A percentile compares a stretch with the other conserved stretches of the same genome.
Evolutionary conservation across 108 stramenopile species (phyloP).

Genomic region (Skeletonema tropicum): DNA sequence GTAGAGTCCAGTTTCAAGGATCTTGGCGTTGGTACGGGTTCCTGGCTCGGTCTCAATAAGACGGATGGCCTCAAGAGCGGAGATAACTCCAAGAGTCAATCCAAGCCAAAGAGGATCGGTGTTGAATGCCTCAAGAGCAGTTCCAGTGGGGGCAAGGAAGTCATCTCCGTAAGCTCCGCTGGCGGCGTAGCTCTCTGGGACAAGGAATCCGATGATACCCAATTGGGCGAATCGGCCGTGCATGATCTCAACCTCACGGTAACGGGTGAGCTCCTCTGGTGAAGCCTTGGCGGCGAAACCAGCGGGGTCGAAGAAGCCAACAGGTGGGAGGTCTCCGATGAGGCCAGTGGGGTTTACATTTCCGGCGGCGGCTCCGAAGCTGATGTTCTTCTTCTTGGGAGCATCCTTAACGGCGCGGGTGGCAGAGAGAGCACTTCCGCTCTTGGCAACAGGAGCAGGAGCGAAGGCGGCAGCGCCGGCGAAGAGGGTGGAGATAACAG

Average conservation of each 20-base stretch:
- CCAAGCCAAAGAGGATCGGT: conserved; percentile 52
- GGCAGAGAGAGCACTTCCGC: conserved; percentile 71
- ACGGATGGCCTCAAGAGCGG: conserved; percentile 46
- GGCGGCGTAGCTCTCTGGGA: conserved; percentile 52
- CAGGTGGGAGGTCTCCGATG: conserved; percentile 49
- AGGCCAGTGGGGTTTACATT: conserved; percentile 50
- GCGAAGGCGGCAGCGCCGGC: conserved; percentile 80
- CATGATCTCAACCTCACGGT: conserved; percentile 64
- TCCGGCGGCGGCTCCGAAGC: neutral
- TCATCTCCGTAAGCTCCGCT: conserved; percentile 56
- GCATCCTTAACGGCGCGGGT: conserved; percentile 6
- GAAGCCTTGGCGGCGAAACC: conserved; percentile 51
- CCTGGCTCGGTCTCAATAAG: conserved; percentile 45
- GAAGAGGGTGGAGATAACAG: conserved; percentile 61
- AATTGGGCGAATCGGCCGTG: conserved; percentile 59
- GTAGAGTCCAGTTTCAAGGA: conserved; percentile 51
- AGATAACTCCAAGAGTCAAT: conserved; percentile 58
- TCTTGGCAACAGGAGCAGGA: conserved; percentile 57
- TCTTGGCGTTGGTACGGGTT: conserved; percentile 37
- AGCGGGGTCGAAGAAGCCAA: conserved; percentile 59
- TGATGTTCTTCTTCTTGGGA: conserved; percentile 6
- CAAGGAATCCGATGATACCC: conserved; percentile 48
- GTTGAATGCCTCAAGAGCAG: conserved; percentile 46
- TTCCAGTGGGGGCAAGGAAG: conserved; percentile 55
- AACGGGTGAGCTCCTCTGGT: conserved; percentile 37